Conservation (phyloP, 2,329 filamentous ascomycete species). For the Cladorrhinum sp. region DNA sequence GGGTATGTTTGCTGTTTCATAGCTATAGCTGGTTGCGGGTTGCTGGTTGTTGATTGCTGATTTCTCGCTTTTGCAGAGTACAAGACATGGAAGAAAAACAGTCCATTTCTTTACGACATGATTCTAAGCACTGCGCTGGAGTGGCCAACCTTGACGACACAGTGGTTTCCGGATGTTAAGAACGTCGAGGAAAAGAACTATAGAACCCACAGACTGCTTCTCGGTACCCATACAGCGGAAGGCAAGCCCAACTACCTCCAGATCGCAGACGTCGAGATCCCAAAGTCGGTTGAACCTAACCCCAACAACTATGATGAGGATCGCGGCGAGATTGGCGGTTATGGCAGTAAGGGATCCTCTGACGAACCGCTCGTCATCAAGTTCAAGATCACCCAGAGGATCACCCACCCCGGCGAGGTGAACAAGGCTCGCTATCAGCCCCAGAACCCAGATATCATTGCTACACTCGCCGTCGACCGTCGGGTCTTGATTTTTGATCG, state of each 20-base stretch:
- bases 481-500: slow-evolving; percentile 92
- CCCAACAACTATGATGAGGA: slow-evolving; percentile 87
- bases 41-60: neutral
- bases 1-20: slow-evolving; percentile 51
- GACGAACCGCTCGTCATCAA: slow-evolving; percentile 69
- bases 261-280: slow-evolving; percentile 90
- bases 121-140: slow-evolving; percentile 90
- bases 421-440: slow-evolving; percentile 99
- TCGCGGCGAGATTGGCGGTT: slow-evolving; percentile 88
- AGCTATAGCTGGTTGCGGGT: too few species aligned
- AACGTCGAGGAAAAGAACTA: slow-evolving; percentile 83
- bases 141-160: slow-evolving; percentile 95
- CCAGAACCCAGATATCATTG: slow-evolving; percentile 94
- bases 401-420: slow-evolving; percentile 93
- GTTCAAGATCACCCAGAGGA: slow-evolving; percentile 91
- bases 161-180: slow-evolving; percentile 97
- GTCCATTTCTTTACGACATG: slow-evolving; percentile 96
- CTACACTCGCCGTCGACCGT: slow-evolving; percentile 84
- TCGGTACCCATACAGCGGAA: slow-evolving; percentile 92
- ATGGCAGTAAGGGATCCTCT: slow-evolving; percentile 65
- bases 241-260: slow-evolving; percentile 87
- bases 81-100: slow-evolving; percentile 99
- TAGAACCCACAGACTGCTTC: slow-evolving; percentile 80
- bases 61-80: slow-evolving; percentile 62
- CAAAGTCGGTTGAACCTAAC: slow-evolving; percentile 71